Evolutionary conservation across 2,329 filamentous ascomycete species (phyloP), one percentile per base, ranked within the genome.

Genomic region (Claviceps purpurea): DNA sequence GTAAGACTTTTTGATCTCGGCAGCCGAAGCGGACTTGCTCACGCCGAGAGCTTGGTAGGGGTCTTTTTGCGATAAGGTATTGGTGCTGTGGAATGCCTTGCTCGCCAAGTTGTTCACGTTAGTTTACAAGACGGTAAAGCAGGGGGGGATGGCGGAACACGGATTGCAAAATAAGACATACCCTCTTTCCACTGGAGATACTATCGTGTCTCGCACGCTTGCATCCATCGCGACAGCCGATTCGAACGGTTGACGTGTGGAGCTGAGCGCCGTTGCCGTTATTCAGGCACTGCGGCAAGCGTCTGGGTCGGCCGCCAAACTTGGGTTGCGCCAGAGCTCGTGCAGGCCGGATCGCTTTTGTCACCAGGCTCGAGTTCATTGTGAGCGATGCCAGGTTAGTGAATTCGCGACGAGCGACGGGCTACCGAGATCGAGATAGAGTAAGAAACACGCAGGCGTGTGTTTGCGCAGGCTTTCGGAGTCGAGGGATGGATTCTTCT

Each of bases 1-100:
- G 73, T 98, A 98, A 3, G 93, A 90, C 68, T 96, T 97, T 68
- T 98, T 98, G 66, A 98, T 97, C 39, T 97, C 91, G 54, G 81
- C 74, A 3, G 89, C 73, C 1, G 87, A 83, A n/a, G 93, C 88
- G 56, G 70, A 77, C 67, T 91, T 95, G 62, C 75, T 75, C 34
- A 98, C 88, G 14, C 93, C 93, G 30, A 98, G 82, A 4, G 87
- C 78, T 58, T 82, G 79, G 69, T 98, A 98, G 1, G 93, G 93
- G 62, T 98, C 87, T 65, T 87, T 80, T 40, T 80, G 70, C 5
- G 75, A 75, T 22, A 73, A 64, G 5, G 66, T 60, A 45, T 68
- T 68, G 45, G 83, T 84, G 24, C 81, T 79, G 64, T 84, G 82
- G 65, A 84, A 87, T 37, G 71, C 60, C 70, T 81, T 30, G 16